These are phyloP conservation scores for Mortierella sp. DNA, from an alignment of 371 early-diverging fungal species.

Conservation along the genomic window DNA sequence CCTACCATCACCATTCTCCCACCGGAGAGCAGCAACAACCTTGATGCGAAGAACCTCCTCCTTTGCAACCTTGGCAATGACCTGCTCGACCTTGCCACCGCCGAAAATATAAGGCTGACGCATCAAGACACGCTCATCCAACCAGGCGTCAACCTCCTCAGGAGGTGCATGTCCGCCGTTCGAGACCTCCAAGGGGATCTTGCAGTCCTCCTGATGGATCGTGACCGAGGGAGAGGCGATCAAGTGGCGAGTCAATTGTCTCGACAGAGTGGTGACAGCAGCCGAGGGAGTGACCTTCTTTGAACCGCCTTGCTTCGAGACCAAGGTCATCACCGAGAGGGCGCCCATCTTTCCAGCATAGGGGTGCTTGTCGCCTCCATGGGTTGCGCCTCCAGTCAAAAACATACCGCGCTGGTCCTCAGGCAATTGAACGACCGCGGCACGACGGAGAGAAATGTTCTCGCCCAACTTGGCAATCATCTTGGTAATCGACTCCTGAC, in stretches of 20 bases:
- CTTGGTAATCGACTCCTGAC: slow-evolving; percentile 76
- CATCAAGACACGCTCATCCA: slow-evolving; percentile 73
- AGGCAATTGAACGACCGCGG: slow-evolving; percentile 62
- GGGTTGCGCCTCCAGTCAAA: slow-evolving; percentile 75
- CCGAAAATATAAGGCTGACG: slow-evolving; percentile 85
- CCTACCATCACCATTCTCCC: slow-evolving; percentile 90
- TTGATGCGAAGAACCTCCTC: slow-evolving; percentile 60
- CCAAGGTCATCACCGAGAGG: slow-evolving; percentile 71
- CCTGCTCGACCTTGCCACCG: slow-evolving; percentile 78
- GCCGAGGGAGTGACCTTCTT: slow-evolving; percentile 54
- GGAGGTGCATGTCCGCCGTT: slow-evolving; percentile 62
- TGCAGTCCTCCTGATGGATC: slow-evolving; percentile 60
- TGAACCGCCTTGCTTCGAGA: slow-evolving; percentile 52
- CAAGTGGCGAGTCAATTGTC: slow-evolving; percentile 83
- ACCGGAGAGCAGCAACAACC: slow-evolving; percentile 80
- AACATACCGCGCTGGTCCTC: slow-evolving; percentile 51
- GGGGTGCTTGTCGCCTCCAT: slow-evolving; percentile 74
- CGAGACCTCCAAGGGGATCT: slow-evolving; percentile 47
- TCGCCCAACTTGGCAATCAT: slow-evolving; percentile 91
- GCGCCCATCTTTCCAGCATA: slow-evolving; percentile 75
- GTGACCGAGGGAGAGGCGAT: slow-evolving; percentile 81
- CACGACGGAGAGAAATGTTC: slow-evolving; percentile 86
- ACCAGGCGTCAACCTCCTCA: slow-evolving; percentile 65
- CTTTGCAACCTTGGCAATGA: slow-evolving; percentile 63
- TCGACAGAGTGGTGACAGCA: slow-evolving; percentile 66